Base-by-base conservation (phyloP, 208 protist genomes). In the Porcisia deanei region DNA sequence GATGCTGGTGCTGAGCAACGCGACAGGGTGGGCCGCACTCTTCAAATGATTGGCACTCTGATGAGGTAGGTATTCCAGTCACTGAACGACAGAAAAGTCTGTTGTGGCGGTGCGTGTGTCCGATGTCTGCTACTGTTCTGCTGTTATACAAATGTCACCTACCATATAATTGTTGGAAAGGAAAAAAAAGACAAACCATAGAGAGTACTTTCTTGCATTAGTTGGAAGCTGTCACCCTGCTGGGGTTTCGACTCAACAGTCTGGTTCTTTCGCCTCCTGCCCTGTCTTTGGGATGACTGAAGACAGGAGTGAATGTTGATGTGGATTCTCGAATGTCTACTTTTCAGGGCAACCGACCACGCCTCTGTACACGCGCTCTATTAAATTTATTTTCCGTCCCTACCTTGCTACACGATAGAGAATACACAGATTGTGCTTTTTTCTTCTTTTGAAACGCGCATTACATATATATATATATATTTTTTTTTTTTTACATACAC, bases 401-500 rank as follows among this genome's bases (percentile, higher is more conserved):
- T n/a, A 52, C 37, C 47, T 12, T 67, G 63, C 7, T 12, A 34
- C 63, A 37, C 20, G 7, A 16, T 43, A 49, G 22, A 61, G 30
- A 58, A 64, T 34, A 57, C 34, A 20, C 16, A 49, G 8, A n/a
- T 41, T 22, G 20, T 47, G 9, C 30, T 43, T 45, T 76, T 54
- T 60, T 68, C 12, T 59, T n/a, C 5, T 20, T 54, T 7, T 49
- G 43, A 75, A 30, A 20, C 43, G 3, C 34, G 16, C 16, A 22
- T 72, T 25, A 59, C 3, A 41, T 79, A 60, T 81, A 52, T 53
- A 77, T 52, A 54, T 16, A 25, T 43, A 20, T 65, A 1, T 30
- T 30, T 30, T 30, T 30, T 52, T 30, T 30, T 30, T 30, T 30
- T 30, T 30, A 30, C 30, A 30, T 30, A 30, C 47, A 52, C 47